These are phyloP conservation scores for Podila verticillata DNA, from an alignment of 192 early-diverging fungal species.

Conservation along the genomic window DNA sequence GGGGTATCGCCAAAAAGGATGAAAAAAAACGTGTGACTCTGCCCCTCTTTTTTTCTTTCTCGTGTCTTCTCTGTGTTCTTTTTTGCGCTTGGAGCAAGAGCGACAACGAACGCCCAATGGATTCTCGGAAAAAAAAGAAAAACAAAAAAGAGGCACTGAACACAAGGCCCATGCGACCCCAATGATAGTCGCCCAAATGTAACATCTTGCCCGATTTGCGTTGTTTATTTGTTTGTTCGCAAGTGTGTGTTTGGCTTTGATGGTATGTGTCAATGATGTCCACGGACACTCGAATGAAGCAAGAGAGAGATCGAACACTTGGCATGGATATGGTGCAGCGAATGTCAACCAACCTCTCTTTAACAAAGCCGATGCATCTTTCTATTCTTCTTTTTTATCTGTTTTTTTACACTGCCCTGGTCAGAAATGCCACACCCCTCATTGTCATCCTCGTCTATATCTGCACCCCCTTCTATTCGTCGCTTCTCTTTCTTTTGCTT, in stretches of 20 bases:
- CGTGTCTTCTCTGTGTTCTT: neutral
- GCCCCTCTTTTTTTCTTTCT: neutral
- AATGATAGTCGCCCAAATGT: neutral
- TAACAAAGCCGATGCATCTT: neutral
- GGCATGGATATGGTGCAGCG: too few relatives aligned
- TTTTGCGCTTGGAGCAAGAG: neutral
- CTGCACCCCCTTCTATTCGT: too few relatives aligned
- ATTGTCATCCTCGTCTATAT: too few relatives aligned
- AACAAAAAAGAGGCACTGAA: neutral
- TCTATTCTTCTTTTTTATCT: neutral
- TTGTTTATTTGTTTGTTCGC: too few relatives aligned
- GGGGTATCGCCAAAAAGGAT: too few relatives aligned
- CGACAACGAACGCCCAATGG: neutral
- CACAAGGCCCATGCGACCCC: too few relatives aligned
- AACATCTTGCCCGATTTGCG: neutral
- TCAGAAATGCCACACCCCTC: too few relatives aligned
- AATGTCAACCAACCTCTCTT: too few relatives aligned
- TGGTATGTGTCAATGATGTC: too few relatives aligned
- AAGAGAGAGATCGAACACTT: too few relatives aligned
- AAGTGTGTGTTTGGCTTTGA: neutral
- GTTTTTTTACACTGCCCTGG: neutral
- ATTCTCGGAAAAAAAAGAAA: neutral
- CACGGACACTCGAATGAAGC: too few relatives aligned
- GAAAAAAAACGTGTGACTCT: too few relatives aligned
- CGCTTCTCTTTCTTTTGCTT: neutral